These are phyloP conservation scores for Amoeboradix gromovi DNA, from an alignment of 371 early-diverging fungal species.

Conservation along the genomic window DNA sequence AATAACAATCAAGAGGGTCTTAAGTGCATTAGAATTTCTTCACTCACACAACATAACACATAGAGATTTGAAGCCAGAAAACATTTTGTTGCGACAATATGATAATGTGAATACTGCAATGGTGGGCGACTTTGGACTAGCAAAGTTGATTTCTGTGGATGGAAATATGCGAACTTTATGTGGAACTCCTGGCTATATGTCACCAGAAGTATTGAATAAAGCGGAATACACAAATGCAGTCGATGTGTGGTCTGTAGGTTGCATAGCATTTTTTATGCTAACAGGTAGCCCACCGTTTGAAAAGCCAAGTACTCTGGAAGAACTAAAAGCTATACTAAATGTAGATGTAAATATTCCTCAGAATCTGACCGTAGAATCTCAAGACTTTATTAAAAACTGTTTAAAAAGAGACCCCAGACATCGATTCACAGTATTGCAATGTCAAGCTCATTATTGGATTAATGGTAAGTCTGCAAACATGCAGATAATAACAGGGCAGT, in stretches of 20 bases:
- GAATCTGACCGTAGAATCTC: background rate
- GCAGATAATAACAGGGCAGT: background rate
- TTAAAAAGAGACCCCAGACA: background rate
- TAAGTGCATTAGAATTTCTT: conserved; percentile 7
- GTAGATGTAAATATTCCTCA: background rate
- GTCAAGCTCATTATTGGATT: background rate
- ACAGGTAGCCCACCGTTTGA: conserved; percentile 9
- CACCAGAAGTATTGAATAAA: conserved; percentile 13
- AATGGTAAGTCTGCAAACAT: background rate
- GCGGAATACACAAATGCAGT: conserved; percentile 13
- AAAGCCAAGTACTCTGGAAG: background rate
- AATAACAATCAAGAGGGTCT: background rate
- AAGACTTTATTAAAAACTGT: background rate
- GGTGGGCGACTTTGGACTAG: conserved; percentile 13
- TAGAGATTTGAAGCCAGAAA: conserved; percentile 14
- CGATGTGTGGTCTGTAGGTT: conserved; percentile 16
- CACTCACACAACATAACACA: conserved; percentile 12
- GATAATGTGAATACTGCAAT: conserved; percentile 2
- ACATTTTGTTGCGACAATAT: conserved; percentile 7
- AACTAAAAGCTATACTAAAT: background rate
- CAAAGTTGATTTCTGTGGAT: conserved; percentile 4
- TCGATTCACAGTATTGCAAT: background rate
- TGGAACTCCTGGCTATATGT: conserved; percentile 34
- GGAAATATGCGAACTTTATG: conserved; percentile 8
- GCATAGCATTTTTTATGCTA: conserved; percentile 19